Evolutionary conservation across 331 rosid genomes (phyloP), one percentile per base, ranked within the genome.

Genomic region (Saraca asoca): DNA sequence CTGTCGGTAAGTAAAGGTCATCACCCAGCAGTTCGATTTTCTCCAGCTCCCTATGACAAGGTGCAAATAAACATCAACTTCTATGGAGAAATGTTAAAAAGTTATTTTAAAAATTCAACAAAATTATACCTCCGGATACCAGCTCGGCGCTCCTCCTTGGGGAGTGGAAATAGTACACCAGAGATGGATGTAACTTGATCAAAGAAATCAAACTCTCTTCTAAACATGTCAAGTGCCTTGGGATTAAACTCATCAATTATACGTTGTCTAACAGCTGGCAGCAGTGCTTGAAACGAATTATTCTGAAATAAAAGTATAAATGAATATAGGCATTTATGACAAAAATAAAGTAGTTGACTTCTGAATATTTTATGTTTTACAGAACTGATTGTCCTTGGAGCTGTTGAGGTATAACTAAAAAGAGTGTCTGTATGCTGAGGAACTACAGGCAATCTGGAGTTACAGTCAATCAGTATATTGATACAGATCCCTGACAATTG

Each of bases 131-230:
- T 94, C 52, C 86, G 77, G 52, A 94, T 94, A 60, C 98, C 95
- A 70, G 95, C 96, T 73, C 90, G 87, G 20, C 97, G 95, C 75
- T 94, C 96, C 62, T 88, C 98, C 82, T 94, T 94, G 9, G 90
- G 86, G 74, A 90, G 81, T 14, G 91, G 95, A 74, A 64, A 85
- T 58, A 94, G 95, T 53, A 82, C 82, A 45, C 98, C 98, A 7
- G 98, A 94, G 71, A 94, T 90, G 66, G 98, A 90, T 43, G 98
- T 94, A 75, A 94, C 97, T 85, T 94, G 88, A 80, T 94, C 97
- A 70, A 94, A 90, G 86, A 94, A 94, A 84, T 90, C 92, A 81
- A 94, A 94, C 72, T 94, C 98, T 76, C 97, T 88, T 45, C 46
- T 78, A 69, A 90, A 94, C 53, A 94, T 7, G 76, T 90, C 97